A percentile compares a stretch with the other conserved stretches of the same genome.
Evolutionary conservation across 1,139 yeast species (phyloP).

Genomic region (Saccharomycopsis crataegensis): DNA sequence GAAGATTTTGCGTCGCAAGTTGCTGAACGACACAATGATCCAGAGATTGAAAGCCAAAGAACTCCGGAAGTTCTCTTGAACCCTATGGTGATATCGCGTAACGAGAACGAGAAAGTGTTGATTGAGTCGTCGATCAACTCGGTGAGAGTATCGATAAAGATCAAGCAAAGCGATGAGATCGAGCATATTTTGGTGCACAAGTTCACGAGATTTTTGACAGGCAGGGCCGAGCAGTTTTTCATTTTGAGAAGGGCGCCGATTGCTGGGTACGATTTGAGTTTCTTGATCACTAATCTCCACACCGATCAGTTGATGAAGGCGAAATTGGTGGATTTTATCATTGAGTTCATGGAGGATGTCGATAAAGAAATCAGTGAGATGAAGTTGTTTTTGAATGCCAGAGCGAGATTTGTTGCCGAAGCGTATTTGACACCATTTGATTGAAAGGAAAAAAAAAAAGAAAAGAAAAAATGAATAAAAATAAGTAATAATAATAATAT

Average conservation of each 20-base stretch:
- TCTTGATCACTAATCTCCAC: constrained; percentile 87
- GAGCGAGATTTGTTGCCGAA: constrained; percentile 98
- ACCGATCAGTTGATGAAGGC: constrained; percentile 94
- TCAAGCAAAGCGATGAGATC: constrained; percentile 96
- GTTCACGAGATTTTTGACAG: constrained; percentile 86
- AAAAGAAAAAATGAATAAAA: neutral
- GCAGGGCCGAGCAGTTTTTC: constrained; percentile 91
- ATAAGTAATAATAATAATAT: too few species aligned
- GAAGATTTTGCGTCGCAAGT: constrained; percentile 93
- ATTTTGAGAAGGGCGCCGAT: constrained; percentile 89
- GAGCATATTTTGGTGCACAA: constrained; percentile 91
- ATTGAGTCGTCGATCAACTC: constrained; percentile 94
- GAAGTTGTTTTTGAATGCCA: constrained; percentile 92
- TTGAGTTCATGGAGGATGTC: constrained; percentile 98
- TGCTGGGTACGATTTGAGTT: constrained; percentile 87
- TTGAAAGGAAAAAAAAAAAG: constrained; percentile 26
- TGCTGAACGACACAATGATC: constrained; percentile 95
- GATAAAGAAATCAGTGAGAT: constrained; percentile 98
- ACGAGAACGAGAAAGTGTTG: constrained; percentile 85
- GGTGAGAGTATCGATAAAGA: constrained; percentile 78
- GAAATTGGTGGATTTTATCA: constrained; percentile 90
- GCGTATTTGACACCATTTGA: constrained; percentile 78
- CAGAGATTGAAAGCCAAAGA: constrained; percentile 85
- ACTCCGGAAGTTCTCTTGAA: constrained; percentile 79
- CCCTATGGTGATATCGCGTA: constrained; percentile 86